A percentile compares a stretch with the other conserved stretches of the same genome.
These are phyloP conservation scores for Penicillium odoratum DNA, from an alignment of 495 filamentous ascomycete genomes.

Conservation along the genomic window DNA sequence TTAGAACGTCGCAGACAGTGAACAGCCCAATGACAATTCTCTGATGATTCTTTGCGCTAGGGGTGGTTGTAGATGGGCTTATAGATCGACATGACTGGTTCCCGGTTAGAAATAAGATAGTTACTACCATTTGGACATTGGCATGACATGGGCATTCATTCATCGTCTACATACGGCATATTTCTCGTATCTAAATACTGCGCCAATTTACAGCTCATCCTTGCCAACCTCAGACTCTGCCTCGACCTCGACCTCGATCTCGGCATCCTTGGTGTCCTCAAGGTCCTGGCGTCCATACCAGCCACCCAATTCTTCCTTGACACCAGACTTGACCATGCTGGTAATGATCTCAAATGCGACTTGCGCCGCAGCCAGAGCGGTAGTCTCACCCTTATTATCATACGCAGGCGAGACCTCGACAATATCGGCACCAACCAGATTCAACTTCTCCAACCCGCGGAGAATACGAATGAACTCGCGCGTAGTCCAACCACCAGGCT, in stretches of 20 bases:
- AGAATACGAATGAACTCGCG: slow-evolving; percentile 70
- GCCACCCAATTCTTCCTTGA: slow-evolving; percentile 45
- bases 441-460: slow-evolving; percentile 67
- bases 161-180: slow-evolving; percentile 16
- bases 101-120: background rate
- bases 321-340: slow-evolving; percentile 70
- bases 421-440: slow-evolving; percentile 73
- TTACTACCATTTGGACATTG: background rate
- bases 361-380: slow-evolving; percentile 80
- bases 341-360: slow-evolving; percentile 80
- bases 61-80: background rate
- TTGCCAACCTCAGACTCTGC: slow-evolving; percentile 25
- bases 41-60: slow-evolving; percentile 7
- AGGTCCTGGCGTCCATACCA: slow-evolving; percentile 43
- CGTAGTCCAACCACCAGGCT: slow-evolving; percentile 74
- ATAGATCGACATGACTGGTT: background rate
- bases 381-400: slow-evolving; percentile 80
- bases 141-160: slow-evolving; percentile 9
- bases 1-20: slow-evolving; percentile 22
- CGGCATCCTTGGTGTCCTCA: background rate
- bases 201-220: slow-evolving; percentile 43
- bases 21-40: slow-evolving; percentile 20
- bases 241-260: slow-evolving; percentile 7
- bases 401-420: slow-evolving; percentile 88
- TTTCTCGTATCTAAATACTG: slow-evolving; percentile 20